phyloP scores from a whole-genome alignment of 371 early-diverging fungal genomes.

The Circinella umbellata region DNA sequence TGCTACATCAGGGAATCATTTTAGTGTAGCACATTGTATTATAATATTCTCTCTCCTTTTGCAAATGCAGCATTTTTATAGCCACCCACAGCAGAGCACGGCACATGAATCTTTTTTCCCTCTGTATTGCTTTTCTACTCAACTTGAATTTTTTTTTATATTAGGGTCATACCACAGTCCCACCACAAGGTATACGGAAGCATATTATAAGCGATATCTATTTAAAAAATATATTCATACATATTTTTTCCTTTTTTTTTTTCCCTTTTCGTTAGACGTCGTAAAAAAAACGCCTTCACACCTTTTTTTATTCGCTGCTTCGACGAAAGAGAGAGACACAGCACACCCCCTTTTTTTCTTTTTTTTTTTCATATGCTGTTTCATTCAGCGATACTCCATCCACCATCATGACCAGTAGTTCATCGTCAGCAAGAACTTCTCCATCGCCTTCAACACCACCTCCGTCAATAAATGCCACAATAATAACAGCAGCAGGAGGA shows the following conservation, averaged over 20 bases:
- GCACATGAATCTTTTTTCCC: no score
- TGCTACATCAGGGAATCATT: no score
- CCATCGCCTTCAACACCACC: constrained; percentile 21
- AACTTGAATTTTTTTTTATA: no score
- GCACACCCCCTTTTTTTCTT: neutral
- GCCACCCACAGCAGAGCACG: no score
- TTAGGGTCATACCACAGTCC: no score
- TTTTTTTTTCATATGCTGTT: constrained; percentile 6
- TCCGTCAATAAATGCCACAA: constrained; percentile 13
- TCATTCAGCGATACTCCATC: constrained; percentile 3
- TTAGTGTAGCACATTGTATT: no score
- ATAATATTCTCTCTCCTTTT: no score
- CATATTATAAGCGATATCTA: no score
- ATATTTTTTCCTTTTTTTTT: neutral
- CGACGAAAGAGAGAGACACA: neutral
- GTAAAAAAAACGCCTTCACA: neutral
- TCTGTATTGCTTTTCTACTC: no score
- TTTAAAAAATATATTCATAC: no score
- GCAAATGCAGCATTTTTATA: no score
- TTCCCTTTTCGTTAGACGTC: neutral
- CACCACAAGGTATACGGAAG: no score
- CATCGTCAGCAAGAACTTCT: constrained; percentile 17
- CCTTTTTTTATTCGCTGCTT: neutral
- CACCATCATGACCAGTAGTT: constrained; percentile 18
- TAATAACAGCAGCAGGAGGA: constrained; percentile 4